Percentiles rank a stretch among this genome's conserved stretches.
These are phyloP conservation scores for Papilionanthe hybrid DNA, from an alignment of 116 monocot genomes.

Conservation along the genomic window DNA sequence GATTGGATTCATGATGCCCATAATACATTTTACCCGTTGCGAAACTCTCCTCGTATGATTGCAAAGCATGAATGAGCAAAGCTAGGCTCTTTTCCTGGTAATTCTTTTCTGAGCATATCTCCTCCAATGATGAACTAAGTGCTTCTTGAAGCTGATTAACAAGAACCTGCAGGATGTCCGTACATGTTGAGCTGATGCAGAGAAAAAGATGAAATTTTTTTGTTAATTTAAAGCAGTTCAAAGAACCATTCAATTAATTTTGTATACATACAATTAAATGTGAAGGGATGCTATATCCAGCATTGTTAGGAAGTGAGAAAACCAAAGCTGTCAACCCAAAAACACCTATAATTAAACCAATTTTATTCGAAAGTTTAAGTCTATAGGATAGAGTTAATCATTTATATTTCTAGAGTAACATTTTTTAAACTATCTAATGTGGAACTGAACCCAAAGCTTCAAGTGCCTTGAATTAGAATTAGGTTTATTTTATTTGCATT, in stretches of 20 bases:
- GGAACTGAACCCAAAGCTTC: no score
- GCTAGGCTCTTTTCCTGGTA: conserved; percentile 59
- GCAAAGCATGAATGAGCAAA: conserved; percentile 46
- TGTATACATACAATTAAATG: not conserved
- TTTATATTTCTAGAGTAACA: no score
- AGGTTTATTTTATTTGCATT: no score
- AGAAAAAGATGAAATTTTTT: not conserved
- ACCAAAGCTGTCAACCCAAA: not conserved
- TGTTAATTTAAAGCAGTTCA: not conserved
- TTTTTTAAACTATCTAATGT: no score
- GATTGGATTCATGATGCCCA: conserved; percentile 24
- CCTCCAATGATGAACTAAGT: conserved; percentile 51
- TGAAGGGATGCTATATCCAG: not conserved
- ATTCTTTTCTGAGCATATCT: conserved; percentile 54
- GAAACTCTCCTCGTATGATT: conserved; percentile 31
- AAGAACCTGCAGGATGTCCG: conserved; percentile 17
- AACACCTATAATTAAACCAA: not conserved
- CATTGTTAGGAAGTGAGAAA: not conserved
- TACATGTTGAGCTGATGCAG: not conserved
- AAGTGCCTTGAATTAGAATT: no score
- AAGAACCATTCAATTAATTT: not conserved
- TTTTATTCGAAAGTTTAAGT: not conserved
- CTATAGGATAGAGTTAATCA: not conserved
- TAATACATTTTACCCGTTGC: conserved; percentile 16
- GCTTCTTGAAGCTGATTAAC: conserved; percentile 46